Percentiles rank a stretch among this genome's conserved stretches.
phyloP scores from a whole-genome alignment of 257 asterid species.

The Cordia subcordata region DNA sequence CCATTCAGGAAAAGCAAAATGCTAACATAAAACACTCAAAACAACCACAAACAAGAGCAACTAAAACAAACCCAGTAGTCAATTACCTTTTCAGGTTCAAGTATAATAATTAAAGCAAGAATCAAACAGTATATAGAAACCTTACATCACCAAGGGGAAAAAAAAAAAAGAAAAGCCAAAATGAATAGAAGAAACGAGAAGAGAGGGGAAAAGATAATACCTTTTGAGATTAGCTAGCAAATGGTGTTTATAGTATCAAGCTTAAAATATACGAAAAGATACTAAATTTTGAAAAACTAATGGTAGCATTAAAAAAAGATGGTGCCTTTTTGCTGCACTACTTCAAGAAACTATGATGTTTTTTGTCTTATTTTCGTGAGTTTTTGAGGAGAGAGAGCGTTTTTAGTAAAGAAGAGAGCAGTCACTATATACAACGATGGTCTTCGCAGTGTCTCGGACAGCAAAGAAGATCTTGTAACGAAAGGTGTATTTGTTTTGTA shows the following conservation, averaged over 20 bases:
- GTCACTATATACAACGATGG: neutral
- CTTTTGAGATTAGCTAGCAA: slow-evolving; percentile 7
- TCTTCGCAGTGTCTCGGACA: slow-evolving; percentile 14
- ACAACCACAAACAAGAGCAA: slow-evolving; percentile 3
- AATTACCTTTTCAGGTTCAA: slow-evolving; percentile 1
- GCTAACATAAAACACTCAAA: slow-evolving; percentile 1
- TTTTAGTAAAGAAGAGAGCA: neutral
- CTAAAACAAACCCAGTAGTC: neutral
- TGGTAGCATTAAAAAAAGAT: no score
- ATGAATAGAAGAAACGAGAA: neutral
- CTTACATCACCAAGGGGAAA: no score
- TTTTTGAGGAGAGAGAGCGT: neutral
- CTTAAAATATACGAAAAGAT: neutral
- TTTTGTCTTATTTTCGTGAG: neutral
- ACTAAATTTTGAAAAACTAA: no score
- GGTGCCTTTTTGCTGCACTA: neutral
- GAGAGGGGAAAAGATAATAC: slow-evolving; percentile 1
- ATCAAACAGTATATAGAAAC: slow-evolving; percentile 3
- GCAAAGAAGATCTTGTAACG: slow-evolving; percentile 19
- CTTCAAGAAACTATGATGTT: neutral
- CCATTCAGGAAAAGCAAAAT: slow-evolving; percentile 1
- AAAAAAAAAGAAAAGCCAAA: neutral
- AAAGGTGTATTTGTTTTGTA: neutral
- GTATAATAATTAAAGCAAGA: slow-evolving; percentile 1
- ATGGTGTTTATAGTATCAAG: no score